Evolutionary conservation across 176 grass and related monocot genomes (phyloP).

Genomic region (Tillandsia leiboldiana): DNA sequence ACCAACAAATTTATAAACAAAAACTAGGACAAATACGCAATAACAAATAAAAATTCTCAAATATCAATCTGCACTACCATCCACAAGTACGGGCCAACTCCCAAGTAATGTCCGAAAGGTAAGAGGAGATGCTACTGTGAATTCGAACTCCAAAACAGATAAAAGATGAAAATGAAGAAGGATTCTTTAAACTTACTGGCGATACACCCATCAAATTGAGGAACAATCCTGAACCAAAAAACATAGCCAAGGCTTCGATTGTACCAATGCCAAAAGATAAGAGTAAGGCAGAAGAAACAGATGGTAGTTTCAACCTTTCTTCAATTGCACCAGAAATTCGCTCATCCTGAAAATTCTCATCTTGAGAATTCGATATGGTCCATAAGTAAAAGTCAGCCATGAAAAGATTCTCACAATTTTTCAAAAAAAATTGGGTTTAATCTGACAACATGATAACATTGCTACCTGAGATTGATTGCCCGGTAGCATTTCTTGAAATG

Average conservation of each 20-base stretch:
- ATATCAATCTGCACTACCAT: too few relatives aligned
- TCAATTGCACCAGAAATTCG: not conserved
- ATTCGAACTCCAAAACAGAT: too few relatives aligned
- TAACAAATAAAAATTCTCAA: too few relatives aligned
- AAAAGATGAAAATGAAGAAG: too few relatives aligned
- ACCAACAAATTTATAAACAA: too few relatives aligned
- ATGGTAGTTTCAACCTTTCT: conserved; percentile 11
- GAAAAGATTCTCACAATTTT: not conserved
- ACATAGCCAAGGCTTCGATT: conserved; percentile 42
- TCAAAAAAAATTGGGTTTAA: not conserved
- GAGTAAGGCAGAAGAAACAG: conserved; percentile 50
- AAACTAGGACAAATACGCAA: too few relatives aligned
- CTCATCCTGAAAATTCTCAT: conserved; percentile 14
- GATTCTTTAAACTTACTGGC: conserved; percentile 31
- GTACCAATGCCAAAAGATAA: conserved; percentile 44
- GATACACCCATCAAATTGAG: conserved; percentile 58
- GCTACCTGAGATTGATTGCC: conserved; percentile 23
- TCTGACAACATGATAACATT: not conserved
- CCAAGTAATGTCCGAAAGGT: too few relatives aligned
- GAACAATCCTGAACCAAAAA: conserved; percentile 38
- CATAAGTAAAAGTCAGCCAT: conserved; percentile 1
- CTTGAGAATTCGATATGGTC: conserved; percentile 7
- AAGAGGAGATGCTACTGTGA: too few relatives aligned
- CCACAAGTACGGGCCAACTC: too few relatives aligned
- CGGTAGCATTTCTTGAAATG: conserved; percentile 38